A percentile compares a stretch with the other conserved stretches of the same genome.
These are phyloP conservation scores for Hericium rajendrae DNA, from an alignment of 768 basidiomycete species.

Conservation along the genomic window DNA sequence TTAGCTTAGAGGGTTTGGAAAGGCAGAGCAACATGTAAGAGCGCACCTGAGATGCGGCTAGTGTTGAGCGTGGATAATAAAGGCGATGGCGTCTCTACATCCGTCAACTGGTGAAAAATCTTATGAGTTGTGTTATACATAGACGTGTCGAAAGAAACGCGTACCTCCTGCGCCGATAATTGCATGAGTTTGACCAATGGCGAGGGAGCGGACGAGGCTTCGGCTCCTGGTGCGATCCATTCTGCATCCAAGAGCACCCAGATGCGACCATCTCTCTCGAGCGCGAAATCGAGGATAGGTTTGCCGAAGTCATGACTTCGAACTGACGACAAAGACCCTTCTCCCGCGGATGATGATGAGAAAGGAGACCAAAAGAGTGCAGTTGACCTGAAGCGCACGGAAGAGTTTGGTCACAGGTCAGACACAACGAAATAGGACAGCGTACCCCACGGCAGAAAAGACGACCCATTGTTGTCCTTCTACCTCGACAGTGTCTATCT, in stretches of 20 bases:
- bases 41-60: constrained; percentile 36
- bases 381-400: constrained; percentile 39
- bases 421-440: neutral
- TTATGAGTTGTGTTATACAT: neutral
- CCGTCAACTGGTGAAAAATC: neutral
- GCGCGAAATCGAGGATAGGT: constrained; percentile 53
- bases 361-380: constrained; percentile 49
- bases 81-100: neutral
- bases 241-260: constrained; percentile 43
- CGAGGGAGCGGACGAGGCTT: neutral
- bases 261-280: constrained; percentile 27
- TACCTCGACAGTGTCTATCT: constrained; percentile 23
- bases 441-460: constrained; percentile 67
- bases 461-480: constrained; percentile 33
- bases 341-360: constrained; percentile 1
- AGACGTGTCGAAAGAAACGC: neutral
- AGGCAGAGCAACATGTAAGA: no score
- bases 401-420: neutral
- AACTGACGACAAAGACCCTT: neutral
- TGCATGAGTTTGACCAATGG: neutral
- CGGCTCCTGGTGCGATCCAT: constrained; percentile 19
- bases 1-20: no score
- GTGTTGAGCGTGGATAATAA: constrained; percentile 24
- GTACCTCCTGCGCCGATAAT: constrained; percentile 30
- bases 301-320: constrained; percentile 38